Base-by-base conservation (phyloP, 495 filamentous ascomycete genomes). In the Penicillium mononematosum region DNA sequence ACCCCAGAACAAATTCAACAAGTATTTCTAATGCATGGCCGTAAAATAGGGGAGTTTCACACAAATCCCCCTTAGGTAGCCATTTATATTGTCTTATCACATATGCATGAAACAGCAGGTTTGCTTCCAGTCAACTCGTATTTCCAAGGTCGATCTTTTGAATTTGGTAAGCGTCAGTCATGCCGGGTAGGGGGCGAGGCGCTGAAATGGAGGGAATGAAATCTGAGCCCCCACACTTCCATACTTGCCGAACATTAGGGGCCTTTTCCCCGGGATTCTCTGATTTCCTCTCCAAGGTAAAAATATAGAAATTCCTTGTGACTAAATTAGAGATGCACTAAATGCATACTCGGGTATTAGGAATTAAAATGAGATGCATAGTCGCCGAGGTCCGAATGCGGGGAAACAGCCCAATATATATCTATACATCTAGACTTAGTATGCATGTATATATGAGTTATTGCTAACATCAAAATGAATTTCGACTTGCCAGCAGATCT, bases 401-500 rank as follows among this genome's bases (percentile, higher is more conserved):
- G 58, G 61, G 61, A 64, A 64, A 36, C 14, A 2, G 14, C 16
- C 1, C 5, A 38, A 1, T 16, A 16, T 36, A 14, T 36, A 36
- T 16, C 14, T 16, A n/a, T 38, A 38, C 2, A 16, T 36, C 7
- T n/a, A 6, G 16, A 16, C 5, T 2, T 7, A n/a, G 1, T 16
- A 5, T 38, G 34, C 2, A 47, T 19, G 34, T 44, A 22, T 20
- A 20, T 2, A 16, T 0, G 27, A 29, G 27, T 29, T 12, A 46
- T 25, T 1, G 7, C 27, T 14, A 48, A 3, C 1, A 20, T 46
- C n/a, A 64, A 50, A 43, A 85, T 84, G 81, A 78, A 82, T 66
- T 85, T 85, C 61, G 70, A 79, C 16, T 63, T 84, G 31, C 83
- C 82, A 0, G 56, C 61, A 2, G 76, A 78, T 16, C 71, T 85